A percentile compares a stretch with the other conserved stretches of the same genome.
Evolutionary conservation across 352 stramenopile species (phyloP).

Genomic region (Blastocystis hominis): DNA sequence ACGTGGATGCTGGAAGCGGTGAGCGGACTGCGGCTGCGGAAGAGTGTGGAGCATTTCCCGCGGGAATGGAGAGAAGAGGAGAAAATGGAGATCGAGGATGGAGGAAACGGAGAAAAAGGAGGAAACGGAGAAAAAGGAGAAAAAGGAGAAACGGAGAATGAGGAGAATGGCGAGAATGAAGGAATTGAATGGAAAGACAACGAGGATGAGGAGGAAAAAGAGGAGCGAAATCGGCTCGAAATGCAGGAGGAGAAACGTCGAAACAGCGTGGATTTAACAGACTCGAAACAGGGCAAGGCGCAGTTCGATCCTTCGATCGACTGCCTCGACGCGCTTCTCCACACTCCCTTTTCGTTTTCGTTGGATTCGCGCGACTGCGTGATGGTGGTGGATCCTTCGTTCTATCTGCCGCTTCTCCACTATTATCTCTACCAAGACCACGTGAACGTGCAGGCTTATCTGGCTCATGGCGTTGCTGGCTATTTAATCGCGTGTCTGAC

Average conservation of each 20-base stretch:
- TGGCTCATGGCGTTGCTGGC: conserved; percentile 15
- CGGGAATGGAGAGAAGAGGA: conserved; percentile 18
- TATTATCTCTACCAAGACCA: conserved; percentile 21
- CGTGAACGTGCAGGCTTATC: neutral
- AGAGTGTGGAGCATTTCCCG: conserved; percentile 31
- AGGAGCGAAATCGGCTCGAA: neutral
- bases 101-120: neutral
- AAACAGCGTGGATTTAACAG: neutral
- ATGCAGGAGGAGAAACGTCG: neutral
- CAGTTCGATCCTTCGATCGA: conserved; percentile 8
- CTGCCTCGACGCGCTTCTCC: neutral
- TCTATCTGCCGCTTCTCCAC: conserved; percentile 43
- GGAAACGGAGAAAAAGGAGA: conserved; percentile 7
- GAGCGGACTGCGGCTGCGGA: conserved; percentile 6
- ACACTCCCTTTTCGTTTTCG: neutral
- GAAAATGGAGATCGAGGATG: conserved; percentile 40
- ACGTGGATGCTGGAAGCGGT: conserved; percentile 47
- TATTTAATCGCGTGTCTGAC: conserved; percentile 36
- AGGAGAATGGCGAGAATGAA: neutral
- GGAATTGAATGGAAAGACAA: neutral
- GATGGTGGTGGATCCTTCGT: conserved; percentile 34
- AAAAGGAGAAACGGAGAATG: neutral
- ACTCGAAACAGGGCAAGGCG: neutral
- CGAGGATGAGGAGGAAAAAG: conserved; percentile 31
- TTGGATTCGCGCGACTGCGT: neutral